These are phyloP conservation scores for Rosa lucieae DNA, from an alignment of 306 rosid species.

Conservation along the genomic window DNA sequence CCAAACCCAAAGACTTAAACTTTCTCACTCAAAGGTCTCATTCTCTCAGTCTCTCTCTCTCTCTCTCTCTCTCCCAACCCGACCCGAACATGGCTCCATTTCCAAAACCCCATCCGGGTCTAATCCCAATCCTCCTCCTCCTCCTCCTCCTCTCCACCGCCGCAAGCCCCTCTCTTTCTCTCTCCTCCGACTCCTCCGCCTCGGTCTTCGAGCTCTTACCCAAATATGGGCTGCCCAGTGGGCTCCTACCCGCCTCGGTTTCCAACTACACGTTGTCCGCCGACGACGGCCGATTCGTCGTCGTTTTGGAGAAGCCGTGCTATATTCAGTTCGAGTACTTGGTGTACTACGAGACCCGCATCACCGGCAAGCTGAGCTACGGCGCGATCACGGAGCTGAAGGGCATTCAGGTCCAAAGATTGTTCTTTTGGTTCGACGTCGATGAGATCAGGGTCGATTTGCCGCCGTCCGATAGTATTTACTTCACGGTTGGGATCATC, in stretches of 20 bases:
- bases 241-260: constrained; percentile 74
- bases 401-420: constrained; percentile 76
- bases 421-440: constrained; percentile 74
- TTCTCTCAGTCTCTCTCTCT: not conserved
- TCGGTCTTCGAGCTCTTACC: constrained; percentile 74
- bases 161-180: constrained; percentile 12
- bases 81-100: constrained; percentile 35
- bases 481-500: constrained; percentile 78
- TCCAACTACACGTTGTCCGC: constrained; percentile 47
- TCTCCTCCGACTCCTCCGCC: constrained; percentile 10
- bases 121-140: constrained; percentile 25
- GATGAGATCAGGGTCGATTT: constrained; percentile 94
- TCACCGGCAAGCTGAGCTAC: constrained; percentile 66
- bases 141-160: constrained; percentile 22
- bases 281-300: constrained; percentile 64
- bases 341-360: constrained; percentile 62
- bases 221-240: constrained; percentile 70
- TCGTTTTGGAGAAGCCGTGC: constrained; percentile 55
- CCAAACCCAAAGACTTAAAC: not conserved
- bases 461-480: constrained; percentile 75
- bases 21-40: not conserved
- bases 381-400: constrained; percentile 70
- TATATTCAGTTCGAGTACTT: constrained; percentile 72
- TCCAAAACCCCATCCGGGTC: constrained; percentile 19
- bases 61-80: not conserved